Percentiles rank a stretch among this genome's conserved stretches.
phyloP scores from a whole-genome alignment of 2,329 filamentous ascomycete species.

The Trichoderma sp. region DNA sequence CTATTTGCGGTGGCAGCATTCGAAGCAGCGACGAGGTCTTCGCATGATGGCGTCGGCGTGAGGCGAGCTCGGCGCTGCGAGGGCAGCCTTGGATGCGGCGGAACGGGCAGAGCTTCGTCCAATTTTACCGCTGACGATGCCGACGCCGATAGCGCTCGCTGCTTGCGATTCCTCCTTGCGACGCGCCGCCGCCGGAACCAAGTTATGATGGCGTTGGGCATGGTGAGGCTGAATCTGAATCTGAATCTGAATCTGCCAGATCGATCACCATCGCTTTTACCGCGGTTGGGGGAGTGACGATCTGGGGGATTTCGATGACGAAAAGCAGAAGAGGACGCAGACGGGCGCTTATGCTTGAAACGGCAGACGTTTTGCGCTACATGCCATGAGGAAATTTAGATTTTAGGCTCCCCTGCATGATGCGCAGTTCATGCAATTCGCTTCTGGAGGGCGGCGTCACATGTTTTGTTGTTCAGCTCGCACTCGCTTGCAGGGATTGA shows the following conservation, averaged over 20 bases:
- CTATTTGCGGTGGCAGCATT: slow-evolving; percentile 23
- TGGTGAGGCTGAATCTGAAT: background rate
- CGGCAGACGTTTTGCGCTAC: slow-evolving; percentile 1
- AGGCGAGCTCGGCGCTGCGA: slow-evolving; percentile 17
- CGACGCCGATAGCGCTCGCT: background rate
- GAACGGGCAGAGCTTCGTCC: background rate
- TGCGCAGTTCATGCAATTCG: slow-evolving; percentile 19
- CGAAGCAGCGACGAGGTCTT: slow-evolving; percentile 11
- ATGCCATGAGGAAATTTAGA: slow-evolving; percentile 5
- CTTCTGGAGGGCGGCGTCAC: slow-evolving; percentile 22
- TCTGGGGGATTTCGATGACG: background rate
- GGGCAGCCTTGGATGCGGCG: slow-evolving; percentile 25
- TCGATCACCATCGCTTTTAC: slow-evolving; percentile 1
- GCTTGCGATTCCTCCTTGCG: background rate
- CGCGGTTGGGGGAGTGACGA: background rate
- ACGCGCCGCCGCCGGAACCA: slow-evolving; percentile 27
- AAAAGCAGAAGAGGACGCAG: background rate
- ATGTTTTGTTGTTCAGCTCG: slow-evolving; percentile 21
- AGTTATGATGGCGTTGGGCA: slow-evolving; percentile 24
- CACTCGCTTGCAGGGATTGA: slow-evolving; percentile 1
- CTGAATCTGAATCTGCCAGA: background rate
- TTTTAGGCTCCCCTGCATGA: slow-evolving; percentile 25
- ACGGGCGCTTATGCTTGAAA: slow-evolving; percentile 3
- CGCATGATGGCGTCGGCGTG: slow-evolving; percentile 24
- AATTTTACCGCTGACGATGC: background rate